Evolutionary conservation across 441 rosid species (phyloP), one percentile per base, ranked within the genome.

Genomic region (Erodium moschatum): DNA sequence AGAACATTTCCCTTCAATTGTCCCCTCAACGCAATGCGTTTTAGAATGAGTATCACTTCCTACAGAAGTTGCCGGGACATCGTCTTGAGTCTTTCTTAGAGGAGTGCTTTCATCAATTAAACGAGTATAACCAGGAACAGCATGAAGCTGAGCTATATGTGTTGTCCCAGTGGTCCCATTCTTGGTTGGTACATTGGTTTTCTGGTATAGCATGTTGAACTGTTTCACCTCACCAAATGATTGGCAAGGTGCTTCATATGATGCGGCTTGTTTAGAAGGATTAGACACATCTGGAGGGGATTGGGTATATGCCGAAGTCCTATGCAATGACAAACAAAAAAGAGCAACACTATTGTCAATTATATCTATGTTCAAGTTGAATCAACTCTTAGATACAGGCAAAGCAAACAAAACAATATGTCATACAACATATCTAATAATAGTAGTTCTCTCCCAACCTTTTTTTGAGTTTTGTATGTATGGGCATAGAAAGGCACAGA

Each of bases 61-160:
- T 67, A 46, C 81, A 2, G 81, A 48, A 0, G 67, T 52, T 13
- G 50, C 75, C 42, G 79, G 73, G 80, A 61, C 80, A 67, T 73
- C 73, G 61, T 64, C 74, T 73, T 74, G 74, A 40, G 35, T 64
- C 75, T 8, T 66, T 70, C 21, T 67, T 1, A 60, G 65, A 6
- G 81, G 77, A 70, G 69, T 62, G 61, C 44, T 68, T 72, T 81
- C 91, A 74, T 85, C 83, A 63, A 83, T 72, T 75, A 81, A 52
- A 74, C 72, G 56, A 77, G 84, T 74, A 74, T 74, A 79, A 64
- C 84, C 89, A 10, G 89, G 83, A 69, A 78, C 74, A 48, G 76
- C 84, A 67, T 75, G 84, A 65, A 79, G 79, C 73, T 83, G 78
- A 70, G 88, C 85, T 65, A 81, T 52, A 60, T 79, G 82, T 15